Evolutionary conservation across 345 rosid genomes (phyloP), one percentile per base, ranked within the genome.

Genomic region (Nephelium lappaceum): DNA sequence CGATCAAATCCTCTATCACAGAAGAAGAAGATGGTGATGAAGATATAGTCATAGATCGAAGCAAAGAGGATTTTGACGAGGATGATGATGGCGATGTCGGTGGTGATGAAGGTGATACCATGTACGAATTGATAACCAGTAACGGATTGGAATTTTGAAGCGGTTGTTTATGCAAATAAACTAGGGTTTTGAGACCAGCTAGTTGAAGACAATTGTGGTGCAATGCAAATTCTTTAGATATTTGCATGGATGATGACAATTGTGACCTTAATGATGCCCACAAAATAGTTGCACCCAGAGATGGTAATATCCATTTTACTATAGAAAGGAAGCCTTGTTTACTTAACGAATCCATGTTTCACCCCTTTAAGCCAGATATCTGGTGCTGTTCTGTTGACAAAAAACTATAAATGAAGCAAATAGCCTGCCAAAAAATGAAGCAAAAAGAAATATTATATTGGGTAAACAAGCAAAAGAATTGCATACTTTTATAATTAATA

Each of bases 101-200:
- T 27, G 73, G 38, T 51, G 67, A 10, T 11, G 83, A 18, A 27
- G 77, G 41, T 27, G 73, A 16, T 62, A 63, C 27, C 73, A 24
- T 65, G 42, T 57, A 39, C 53, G 84, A 78, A 73, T 80, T 83
- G 63, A 81, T 9, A 19, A 79, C 6, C 49, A 58, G 55, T 24
- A 65, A 62, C 8, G 21, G 38, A 51, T 24, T 21, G 49, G 77
- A 74, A 60, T 47, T 69, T 70, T 49, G 79, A 41, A 21, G 51
- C 9, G 45, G 15, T 19, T 66, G 39, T 53, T 38, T 49, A 43
- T 23, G 67, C 8, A 77, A 57, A 81, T 58, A 53, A 14, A 81
- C 16, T 69, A 85, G 81, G 82, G 69, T 77, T 87, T 83, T 83
- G 39, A 87, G 83, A 61, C 88, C 86, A 4, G 39, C 43, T 42